A percentile compares a stretch with the other conserved stretches of the same genome.
These are phyloP conservation scores for Larix sibirica DNA, from an alignment of 83 land plant genomes.

Conservation along the genomic window DNA sequence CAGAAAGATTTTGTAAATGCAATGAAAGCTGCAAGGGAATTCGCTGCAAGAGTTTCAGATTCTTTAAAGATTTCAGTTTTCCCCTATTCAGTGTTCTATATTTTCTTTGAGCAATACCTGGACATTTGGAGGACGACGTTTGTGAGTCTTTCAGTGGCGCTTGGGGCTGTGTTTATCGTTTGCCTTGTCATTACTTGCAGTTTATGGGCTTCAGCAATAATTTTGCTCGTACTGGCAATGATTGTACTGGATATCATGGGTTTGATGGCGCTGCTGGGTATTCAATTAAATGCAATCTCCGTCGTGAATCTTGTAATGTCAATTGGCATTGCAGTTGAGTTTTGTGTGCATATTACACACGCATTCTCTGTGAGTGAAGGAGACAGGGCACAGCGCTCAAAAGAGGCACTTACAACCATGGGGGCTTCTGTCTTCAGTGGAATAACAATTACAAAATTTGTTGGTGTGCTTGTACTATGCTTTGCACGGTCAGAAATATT, in stretches of 20 bases:
- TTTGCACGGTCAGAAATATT: slow-evolving; percentile 92
- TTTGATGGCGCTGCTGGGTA: slow-evolving; percentile 80
- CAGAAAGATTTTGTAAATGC: slow-evolving; percentile 86
- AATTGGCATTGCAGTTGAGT: slow-evolving; percentile 93
- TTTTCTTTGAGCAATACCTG: slow-evolving; percentile 95
- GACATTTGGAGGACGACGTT: slow-evolving; percentile 86
- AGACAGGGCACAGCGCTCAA: slow-evolving; percentile 55
- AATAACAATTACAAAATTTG: slow-evolving; percentile 91
- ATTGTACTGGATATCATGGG: slow-evolving; percentile 89
- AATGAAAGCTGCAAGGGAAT: slow-evolving; percentile 86
- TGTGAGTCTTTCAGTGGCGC: slow-evolving; percentile 78
- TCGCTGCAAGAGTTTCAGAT: slow-evolving; percentile 66
- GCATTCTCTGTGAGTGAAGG: slow-evolving; percentile 89
- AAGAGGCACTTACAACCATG: slow-evolving; percentile 81
- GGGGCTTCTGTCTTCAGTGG: slow-evolving; percentile 99
- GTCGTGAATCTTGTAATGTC: slow-evolving; percentile 96
- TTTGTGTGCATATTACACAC: slow-evolving; percentile 98
- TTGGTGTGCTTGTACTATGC: slow-evolving; percentile 88
- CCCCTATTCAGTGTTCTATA: slow-evolving; percentile 94
- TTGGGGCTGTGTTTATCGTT: slow-evolving; percentile 90
- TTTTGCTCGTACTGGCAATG: slow-evolving; percentile 77
- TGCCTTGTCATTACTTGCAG: slow-evolving; percentile 81
- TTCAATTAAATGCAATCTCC: slow-evolving; percentile 95
- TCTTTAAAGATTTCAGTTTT: slow-evolving; percentile 84
- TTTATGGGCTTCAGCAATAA: slow-evolving; percentile 78